Percentiles rank a stretch among this genome's conserved stretches.
These are phyloP conservation scores for Hordeum vulgare DNA, from an alignment of 176 grass and related monocot species.

Conservation along the genomic window MorexV3_pseudomolecules_assembly NC_058524.1:516512672-516513171, in stretches of 20 bases:
- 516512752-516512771: no score
- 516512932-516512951: neutral
- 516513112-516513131: neutral
- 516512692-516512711: no score
- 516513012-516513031: neutral
- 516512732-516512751: no score
- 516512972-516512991: neutral
- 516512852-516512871: neutral
- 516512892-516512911: neutral
- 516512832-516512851: no score
- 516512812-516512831: no score
- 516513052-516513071: neutral
- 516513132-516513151: constrained; percentile 23
- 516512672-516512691: no score
- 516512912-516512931: neutral
- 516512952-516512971: neutral
- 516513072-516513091: neutral
- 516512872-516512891: neutral
- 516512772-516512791: no score
- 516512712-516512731: no score
- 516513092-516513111: neutral
- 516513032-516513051: neutral
- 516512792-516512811: no score
- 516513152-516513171: no score
- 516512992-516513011: neutral